These are phyloP conservation scores for Euphorbia pulcherrima DNA, from an alignment of 345 rosid genomes.

Conservation along the genomic window DNA sequence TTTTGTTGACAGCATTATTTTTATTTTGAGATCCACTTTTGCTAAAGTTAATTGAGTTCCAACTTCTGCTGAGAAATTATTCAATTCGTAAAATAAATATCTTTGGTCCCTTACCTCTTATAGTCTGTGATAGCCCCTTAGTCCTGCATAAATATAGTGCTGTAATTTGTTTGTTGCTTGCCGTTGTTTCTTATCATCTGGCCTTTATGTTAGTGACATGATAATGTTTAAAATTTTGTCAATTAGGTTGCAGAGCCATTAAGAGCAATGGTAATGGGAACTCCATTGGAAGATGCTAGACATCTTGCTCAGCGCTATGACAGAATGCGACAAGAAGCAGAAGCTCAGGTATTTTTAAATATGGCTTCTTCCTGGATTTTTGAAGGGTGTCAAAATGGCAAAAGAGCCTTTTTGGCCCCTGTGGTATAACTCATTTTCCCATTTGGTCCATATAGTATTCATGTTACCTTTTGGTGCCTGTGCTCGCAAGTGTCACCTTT, in stretches of 20 bases:
- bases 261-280: conserved; percentile 91
- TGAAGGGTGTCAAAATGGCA: background rate
- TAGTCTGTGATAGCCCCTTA: background rate
- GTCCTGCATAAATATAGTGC: background rate
- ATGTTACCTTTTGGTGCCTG: too few relatives aligned
- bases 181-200: background rate
- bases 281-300: conserved; percentile 92
- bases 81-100: background rate
- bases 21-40: background rate
- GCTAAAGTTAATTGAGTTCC: background rate
- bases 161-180: background rate
- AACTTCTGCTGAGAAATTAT: background rate
- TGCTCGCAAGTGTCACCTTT: too few relatives aligned
- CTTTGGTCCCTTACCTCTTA: background rate
- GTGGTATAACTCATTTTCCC: background rate
- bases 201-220: conserved; percentile 5
- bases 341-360: conserved; percentile 68
- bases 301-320: conserved; percentile 97
- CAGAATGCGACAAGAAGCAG: conserved; percentile 87
- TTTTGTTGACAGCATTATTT: background rate
- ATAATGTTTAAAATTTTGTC: conserved; percentile 21
- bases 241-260: conserved; percentile 89
- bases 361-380: conserved; percentile 4
- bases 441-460: too few relatives aligned
- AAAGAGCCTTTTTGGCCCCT: background rate